Percentiles rank a stretch among this genome's conserved stretches.
These are phyloP conservation scores for Ophiostoma piceae DNA, from an alignment of 2,329 filamentous ascomycete species.

Conservation along the genomic window DNA sequence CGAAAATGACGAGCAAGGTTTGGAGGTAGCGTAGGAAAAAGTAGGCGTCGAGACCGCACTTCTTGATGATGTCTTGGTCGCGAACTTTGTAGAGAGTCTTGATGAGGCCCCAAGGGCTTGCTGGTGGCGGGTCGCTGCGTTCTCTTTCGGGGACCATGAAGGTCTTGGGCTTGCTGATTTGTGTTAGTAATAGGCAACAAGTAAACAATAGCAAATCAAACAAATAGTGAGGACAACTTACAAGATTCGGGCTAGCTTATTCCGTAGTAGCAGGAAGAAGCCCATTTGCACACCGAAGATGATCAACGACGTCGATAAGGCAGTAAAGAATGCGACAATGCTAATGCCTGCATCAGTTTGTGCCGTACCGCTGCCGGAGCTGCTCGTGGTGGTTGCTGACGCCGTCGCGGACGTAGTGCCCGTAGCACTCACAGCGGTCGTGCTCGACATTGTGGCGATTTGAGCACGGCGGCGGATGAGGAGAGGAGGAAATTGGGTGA, in stretches of 20 bases:
- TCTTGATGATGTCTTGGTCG: constrained; percentile 81
- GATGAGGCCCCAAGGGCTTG: constrained; percentile 47
- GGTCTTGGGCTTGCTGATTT: constrained; percentile 67
- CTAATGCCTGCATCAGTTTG: constrained; percentile 40
- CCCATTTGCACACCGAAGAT: constrained; percentile 61
- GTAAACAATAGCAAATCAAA: neutral
- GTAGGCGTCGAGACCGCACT: constrained; percentile 93
- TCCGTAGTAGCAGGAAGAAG: constrained; percentile 70
- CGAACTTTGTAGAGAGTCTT: constrained; percentile 60
- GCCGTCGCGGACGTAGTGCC: constrained; percentile 20
- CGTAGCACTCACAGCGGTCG: constrained; percentile 22
- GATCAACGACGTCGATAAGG: constrained; percentile 56
- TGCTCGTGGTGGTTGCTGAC: constrained; percentile 16
- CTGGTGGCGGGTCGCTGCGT: constrained; percentile 68
- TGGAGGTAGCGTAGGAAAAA: constrained; percentile 88
- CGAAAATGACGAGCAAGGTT: constrained; percentile 79
- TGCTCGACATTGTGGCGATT: constrained; percentile 22
- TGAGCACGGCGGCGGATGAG: neutral
- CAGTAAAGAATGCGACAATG: constrained; percentile 57
- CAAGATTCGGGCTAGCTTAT: constrained; percentile 79
- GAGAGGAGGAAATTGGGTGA: neutral
- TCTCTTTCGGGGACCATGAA: constrained; percentile 82
- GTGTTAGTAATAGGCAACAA: constrained; percentile 21
- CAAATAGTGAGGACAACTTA: constrained; percentile 40
- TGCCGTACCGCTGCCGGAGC: constrained; percentile 25